Base-by-base conservation (phyloP, 2,329 filamentous ascomycete species). In the Trichoderma atroviride region DNA sequence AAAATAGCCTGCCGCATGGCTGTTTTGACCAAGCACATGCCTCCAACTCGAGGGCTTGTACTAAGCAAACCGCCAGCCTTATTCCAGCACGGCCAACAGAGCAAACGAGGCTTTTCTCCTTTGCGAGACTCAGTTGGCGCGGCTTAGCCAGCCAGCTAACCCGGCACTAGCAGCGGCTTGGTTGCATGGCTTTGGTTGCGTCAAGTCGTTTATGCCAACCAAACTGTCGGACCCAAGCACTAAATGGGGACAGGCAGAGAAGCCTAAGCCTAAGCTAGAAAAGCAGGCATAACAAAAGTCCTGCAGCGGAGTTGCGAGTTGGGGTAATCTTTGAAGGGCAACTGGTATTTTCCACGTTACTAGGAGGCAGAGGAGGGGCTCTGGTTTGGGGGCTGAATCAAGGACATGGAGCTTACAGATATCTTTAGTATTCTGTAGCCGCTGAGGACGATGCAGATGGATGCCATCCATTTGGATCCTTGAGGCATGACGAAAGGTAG, bases 261-360 rank as follows among this genome's bases (percentile, higher is more conserved):
- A 24, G 55, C 64, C 55, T 67, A 67, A 67, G 14, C 64, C 55
- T 5, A 67, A 59, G 55, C n/a, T 6, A 59, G 64, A 29, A 52
- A 37, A 11, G 22, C 40, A 35, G 7, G 55, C 37, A 67, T 67
- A 43, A 59, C 40, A 67, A 59, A 67, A 67, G 37, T 43, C 29
- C 22, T 24, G 27, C 22, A 40, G 53, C 40, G 35, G 53, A 67
- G 29, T 24, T 47, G 37, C 37, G 29, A 50, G 22, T 35, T n/a
- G n/a, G 50, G 35, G 60, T 22, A 63, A 40, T 24, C 16, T 50
- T 35, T 16, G 22, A 35, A 37, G 29, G 5, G 11, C 57, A 52
- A 19, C 29, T 11, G 50, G 22, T 50, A 52, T 62, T 63, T 37
- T 37, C 19, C 29, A 9, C 27, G 60, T 4, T 53, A 35, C 55